Evolutionary conservation across 345 rosid genomes (phyloP).

Genomic region (Trapa incisa): DNA sequence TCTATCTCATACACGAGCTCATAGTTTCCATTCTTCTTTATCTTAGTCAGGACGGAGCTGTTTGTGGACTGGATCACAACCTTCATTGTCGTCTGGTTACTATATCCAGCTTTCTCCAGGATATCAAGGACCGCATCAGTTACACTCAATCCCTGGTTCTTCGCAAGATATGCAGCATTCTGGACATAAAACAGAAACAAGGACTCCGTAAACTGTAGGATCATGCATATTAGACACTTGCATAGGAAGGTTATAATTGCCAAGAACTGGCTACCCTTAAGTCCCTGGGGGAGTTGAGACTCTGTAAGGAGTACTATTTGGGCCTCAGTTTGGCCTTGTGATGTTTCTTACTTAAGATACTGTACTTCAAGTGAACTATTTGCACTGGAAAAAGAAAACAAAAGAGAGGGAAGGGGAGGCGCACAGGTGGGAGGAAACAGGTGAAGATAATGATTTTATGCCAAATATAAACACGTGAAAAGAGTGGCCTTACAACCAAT

Average conservation of each 20-base stretch:
- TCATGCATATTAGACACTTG: no score
- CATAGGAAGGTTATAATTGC: no score
- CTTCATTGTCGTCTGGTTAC: constrained; percentile 26
- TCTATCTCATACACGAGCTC: constrained; percentile 56
- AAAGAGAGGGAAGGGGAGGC: no score
- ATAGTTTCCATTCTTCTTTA: constrained; percentile 37
- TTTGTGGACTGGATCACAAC: constrained; percentile 77
- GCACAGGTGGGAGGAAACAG: not conserved
- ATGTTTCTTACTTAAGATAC: no score
- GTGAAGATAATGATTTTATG: not conserved
- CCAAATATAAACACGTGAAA: not conserved
- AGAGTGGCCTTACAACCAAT: not conserved
- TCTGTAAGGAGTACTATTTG: no score
- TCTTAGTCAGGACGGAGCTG: constrained; percentile 57
- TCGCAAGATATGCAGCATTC: constrained; percentile 64
- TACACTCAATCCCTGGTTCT: constrained; percentile 35
- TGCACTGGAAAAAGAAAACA: no score
- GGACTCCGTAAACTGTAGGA: not conserved
- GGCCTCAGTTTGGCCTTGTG: no score
- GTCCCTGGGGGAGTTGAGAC: no score
- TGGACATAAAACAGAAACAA: constrained; percentile 24
- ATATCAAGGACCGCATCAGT: constrained; percentile 42
- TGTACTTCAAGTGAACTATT: no score
- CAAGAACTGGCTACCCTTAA: no score
- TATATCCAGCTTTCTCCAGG: constrained; percentile 55